These are phyloP conservation scores for Exsudoporus frostii DNA, from an alignment of 768 basidiomycete species.

Conservation along the genomic window DNA sequence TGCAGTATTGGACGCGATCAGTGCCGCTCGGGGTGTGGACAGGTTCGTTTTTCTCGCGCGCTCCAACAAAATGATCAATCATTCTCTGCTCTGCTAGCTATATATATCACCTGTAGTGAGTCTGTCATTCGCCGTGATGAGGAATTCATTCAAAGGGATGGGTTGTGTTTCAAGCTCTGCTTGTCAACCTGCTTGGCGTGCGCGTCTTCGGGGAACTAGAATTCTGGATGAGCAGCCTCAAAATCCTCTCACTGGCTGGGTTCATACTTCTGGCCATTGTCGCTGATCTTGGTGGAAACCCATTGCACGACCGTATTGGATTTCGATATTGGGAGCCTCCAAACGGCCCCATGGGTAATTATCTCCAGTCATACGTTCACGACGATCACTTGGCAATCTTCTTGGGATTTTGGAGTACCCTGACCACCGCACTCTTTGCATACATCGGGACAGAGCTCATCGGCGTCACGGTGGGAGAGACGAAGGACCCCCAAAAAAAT, in stretches of 20 bases:
- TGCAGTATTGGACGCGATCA: conserved; percentile 2
- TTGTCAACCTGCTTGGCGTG: conserved; percentile 59
- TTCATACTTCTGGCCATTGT: conserved; percentile 35
- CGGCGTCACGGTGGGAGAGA: conserved; percentile 58
- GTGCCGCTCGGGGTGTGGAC: conserved; percentile 1
- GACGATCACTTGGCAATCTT: conserved; percentile 51
- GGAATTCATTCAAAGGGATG: neutral
- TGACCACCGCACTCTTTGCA: conserved; percentile 72
- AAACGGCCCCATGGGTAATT: conserved; percentile 56
- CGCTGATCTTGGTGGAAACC: conserved; percentile 57
- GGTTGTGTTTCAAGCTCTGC: neutral
- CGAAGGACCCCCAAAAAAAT: conserved; percentile 69
- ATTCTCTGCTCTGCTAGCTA: neutral
- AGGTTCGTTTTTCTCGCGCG: conserved; percentile 4
- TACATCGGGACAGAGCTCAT: conserved; percentile 76
- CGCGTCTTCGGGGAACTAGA: conserved; percentile 71
- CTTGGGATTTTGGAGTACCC: conserved; percentile 68
- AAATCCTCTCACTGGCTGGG: conserved; percentile 42
- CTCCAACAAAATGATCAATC: neutral
- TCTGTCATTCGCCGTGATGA: neutral
- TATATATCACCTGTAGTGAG: conserved; percentile 1
- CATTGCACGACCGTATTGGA: conserved; percentile 32
- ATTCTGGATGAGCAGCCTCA: conserved; percentile 71
- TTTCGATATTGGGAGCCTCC: conserved; percentile 47
- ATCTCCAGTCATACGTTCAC: conserved; percentile 48